Conservation (phyloP, 108 stramenopile genomes). For the Poteriospumella lacustris region DNA sequence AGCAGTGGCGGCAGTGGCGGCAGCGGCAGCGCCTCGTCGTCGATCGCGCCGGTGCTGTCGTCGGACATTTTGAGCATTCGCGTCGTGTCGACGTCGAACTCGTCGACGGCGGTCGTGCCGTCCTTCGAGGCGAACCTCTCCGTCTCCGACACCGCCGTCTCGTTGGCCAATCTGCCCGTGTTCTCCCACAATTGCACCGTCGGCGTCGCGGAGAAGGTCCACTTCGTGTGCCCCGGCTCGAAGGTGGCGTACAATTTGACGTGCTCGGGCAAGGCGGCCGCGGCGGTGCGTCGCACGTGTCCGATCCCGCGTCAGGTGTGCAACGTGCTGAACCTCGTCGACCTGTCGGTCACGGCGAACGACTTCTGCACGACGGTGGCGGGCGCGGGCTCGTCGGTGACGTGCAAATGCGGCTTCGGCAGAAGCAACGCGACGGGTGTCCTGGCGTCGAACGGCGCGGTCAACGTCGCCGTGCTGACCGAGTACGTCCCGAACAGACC, state of each 20-base stretch:
- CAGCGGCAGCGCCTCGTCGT: too few species aligned
- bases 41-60: too few species aligned
- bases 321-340: not conserved
- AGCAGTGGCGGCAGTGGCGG: too few species aligned
- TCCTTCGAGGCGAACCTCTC: not conserved
- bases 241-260: not conserved
- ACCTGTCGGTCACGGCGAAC: too few species aligned
- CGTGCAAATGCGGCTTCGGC: not conserved
- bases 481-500: too few species aligned
- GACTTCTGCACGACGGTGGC: not conserved
- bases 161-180: not conserved
- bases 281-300: not conserved
- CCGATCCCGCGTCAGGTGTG: too few species aligned
- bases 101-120: not conserved
- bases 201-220: not conserved
- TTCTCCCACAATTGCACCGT: not conserved
- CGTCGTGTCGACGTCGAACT: not conserved
- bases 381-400: not conserved
- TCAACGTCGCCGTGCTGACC: too few species aligned
- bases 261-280: not conserved
- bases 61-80: too few species aligned
- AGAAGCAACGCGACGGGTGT: not conserved
- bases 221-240: not conserved
- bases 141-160: not conserved
- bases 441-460: not conserved